Evolutionary conservation across 169 alveolate genomes (phyloP).

Genomic region (Plasmodium coatneyi): DNA sequence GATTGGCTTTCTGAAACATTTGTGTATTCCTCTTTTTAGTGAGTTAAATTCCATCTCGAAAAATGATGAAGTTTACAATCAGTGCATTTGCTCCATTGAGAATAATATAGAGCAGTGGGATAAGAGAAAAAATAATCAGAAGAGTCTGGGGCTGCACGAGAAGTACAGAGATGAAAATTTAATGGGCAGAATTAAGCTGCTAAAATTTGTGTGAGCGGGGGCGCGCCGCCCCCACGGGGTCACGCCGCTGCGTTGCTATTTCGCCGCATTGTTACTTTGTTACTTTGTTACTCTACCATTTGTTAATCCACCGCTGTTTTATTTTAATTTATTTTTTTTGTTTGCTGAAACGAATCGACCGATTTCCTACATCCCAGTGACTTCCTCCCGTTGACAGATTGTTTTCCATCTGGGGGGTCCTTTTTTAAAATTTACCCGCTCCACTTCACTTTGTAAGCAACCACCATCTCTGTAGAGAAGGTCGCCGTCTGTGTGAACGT

Average conservation of each 20-base stretch:
- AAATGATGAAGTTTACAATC: slow-evolving; percentile 42
- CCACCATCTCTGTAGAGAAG: not conserved
- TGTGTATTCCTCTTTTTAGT: slow-evolving; percentile 46
- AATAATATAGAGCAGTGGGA: slow-evolving; percentile 71
- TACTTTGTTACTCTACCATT: not conserved
- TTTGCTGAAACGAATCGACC: not conserved
- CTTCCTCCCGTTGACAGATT: not conserved
- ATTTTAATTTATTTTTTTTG: not conserved
- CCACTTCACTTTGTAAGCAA: not conserved
- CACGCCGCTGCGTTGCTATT: not conserved
- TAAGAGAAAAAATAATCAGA: slow-evolving; percentile 9
- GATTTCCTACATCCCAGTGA: not conserved
- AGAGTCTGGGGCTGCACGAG: slow-evolving; percentile 45
- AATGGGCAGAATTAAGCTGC: slow-evolving; percentile 22
- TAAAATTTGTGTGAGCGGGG: slow-evolving; percentile 23
- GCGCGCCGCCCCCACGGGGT: not conserved
- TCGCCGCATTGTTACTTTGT: not conserved
- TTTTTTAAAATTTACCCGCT: not conserved
- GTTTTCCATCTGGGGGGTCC: not conserved
- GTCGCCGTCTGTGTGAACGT: not conserved
- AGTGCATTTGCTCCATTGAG: slow-evolving; percentile 53
- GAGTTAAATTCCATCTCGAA: slow-evolving; percentile 38
- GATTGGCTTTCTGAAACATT: slow-evolving; percentile 79
- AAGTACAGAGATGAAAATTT: slow-evolving; percentile 32
- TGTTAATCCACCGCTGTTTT: not conserved